phyloP scores from a whole-genome alignment of 306 rosid species.

The Prosopis cineraria region DNA sequence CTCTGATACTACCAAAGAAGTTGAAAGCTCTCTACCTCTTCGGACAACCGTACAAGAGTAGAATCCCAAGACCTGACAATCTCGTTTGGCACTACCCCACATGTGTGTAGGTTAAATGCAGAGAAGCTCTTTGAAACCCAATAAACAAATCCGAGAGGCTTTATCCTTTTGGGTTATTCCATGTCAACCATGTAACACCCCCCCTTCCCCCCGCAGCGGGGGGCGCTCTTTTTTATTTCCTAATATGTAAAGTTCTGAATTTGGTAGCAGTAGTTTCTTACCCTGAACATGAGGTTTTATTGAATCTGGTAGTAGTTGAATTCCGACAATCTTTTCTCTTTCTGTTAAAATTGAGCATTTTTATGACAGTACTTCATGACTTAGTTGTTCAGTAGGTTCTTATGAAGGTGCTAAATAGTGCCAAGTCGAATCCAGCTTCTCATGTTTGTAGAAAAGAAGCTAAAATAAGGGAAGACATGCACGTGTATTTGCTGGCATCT shows the following conservation, averaged over 20 bases:
- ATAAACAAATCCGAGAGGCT: background rate
- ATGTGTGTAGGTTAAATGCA: background rate
- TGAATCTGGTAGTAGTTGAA: background rate
- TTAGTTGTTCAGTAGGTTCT: background rate
- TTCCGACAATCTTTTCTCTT: background rate
- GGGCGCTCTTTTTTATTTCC: background rate
- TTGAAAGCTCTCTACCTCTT: constrained; percentile 80
- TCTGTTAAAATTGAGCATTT: background rate
- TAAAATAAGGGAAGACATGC: background rate
- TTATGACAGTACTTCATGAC: background rate
- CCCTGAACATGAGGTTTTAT: background rate
- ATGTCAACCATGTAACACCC: background rate
- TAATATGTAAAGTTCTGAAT: too few relatives aligned
- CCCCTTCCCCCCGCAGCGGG: too few relatives aligned
- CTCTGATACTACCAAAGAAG: constrained; percentile 56
- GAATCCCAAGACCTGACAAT: background rate
- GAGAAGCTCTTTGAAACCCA: background rate
- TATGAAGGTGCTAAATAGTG: background rate
- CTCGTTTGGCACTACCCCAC: background rate
- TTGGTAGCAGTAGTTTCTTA: background rate
- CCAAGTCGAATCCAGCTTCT: background rate
- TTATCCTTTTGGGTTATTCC: background rate
- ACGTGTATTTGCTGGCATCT: background rate
- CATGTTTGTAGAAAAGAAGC: background rate
- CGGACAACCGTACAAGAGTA: constrained; percentile 58